Evolutionary conservation across 2,329 filamentous ascomycete genomes (phyloP).

Genomic region (Paramyrothecium roridum): DNA sequence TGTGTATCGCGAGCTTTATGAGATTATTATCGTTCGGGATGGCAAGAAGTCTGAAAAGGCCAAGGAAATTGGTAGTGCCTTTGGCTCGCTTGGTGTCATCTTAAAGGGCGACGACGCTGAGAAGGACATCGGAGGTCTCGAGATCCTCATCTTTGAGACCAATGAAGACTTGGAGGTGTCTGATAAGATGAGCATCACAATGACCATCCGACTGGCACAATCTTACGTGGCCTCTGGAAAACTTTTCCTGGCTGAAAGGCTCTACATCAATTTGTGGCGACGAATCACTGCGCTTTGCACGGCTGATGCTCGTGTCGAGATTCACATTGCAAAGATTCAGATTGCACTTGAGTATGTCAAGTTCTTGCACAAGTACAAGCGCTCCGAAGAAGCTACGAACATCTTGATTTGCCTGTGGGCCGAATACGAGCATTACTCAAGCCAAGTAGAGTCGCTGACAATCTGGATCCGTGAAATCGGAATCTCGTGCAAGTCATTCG

Average conservation of each 20-base stretch:
- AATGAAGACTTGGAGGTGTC: slow-evolving; percentile 28
- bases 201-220: slow-evolving; percentile 29
- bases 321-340: slow-evolving; percentile 32
- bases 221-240: slow-evolving; percentile 28
- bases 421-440: slow-evolving; percentile 32
- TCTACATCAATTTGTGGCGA: slow-evolving; percentile 36
- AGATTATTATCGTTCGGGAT: slow-evolving; percentile 25
- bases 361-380: slow-evolving; percentile 27
- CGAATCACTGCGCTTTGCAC: slow-evolving; percentile 29
- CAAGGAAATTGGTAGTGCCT: slow-evolving; percentile 21
- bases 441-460: slow-evolving; percentile 28
- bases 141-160: slow-evolving; percentile 30
- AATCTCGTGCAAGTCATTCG: slow-evolving; percentile 25
- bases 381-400: slow-evolving; percentile 31
- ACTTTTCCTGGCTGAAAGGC: slow-evolving; percentile 30
- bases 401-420: slow-evolving; percentile 37
- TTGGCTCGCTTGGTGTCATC: slow-evolving; percentile 30
- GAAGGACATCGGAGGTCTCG: slow-evolving; percentile 24
- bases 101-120: slow-evolving; percentile 21
- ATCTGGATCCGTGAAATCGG: slow-evolving; percentile 32
- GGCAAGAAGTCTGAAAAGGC: slow-evolving; percentile 28
- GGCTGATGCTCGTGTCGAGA: slow-evolving; percentile 22
- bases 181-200: slow-evolving; percentile 26
- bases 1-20: slow-evolving; percentile 29
- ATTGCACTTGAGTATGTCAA: slow-evolving; percentile 33